Evolutionary conservation across 2,329 filamentous ascomycete genomes (phyloP), one percentile per base, ranked within the genome.

Genomic region (Hymenoscyphus occultus): DNA sequence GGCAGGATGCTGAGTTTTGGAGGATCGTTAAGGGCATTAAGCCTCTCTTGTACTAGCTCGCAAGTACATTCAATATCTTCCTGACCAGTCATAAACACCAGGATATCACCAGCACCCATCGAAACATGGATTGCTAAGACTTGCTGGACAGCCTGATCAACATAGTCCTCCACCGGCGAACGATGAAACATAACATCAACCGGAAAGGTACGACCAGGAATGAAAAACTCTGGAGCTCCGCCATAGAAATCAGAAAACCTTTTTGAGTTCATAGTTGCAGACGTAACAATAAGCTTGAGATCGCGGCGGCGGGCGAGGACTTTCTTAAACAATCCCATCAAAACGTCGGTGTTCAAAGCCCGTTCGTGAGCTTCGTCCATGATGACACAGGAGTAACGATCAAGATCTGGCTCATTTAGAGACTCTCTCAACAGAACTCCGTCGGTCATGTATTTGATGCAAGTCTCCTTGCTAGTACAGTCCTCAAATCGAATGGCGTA

Each of bases 311-410:
- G 85, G 68, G 94, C 90, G 58, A 99, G 80, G 3, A 99, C 94
- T 78, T 99, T 99, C 77, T 98, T 99, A 80, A 99, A 94, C 35
- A 99, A 80, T 0, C 95, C 95, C 91, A 99, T 97, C 14, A 99
- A 80, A 19, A 99, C 94, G 77, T 99, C 95, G 0, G 95, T 99
- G 74, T 99, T 98, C 60, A 99, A 80, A 0, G 95, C 94, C 76
- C 95, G 86, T 78, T 99, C 95, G 83, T 99, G 95, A 4, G 95
- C 96, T 80, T 99, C 95, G 75, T 99, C 95, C 95, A 99, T 99
- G 78, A 99, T 99, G 73, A 99, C 93, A 76, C 93, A 97, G 14
- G 94, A 97, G 76, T 99, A 99, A 69, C 92, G 91, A 77, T 98
- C 95, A 57, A 99, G 82, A 76, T 99, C 94, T 6, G 90, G 87